A percentile compares a stretch with the other conserved stretches of the same genome.
phyloP scores from a whole-genome alignment of 495 filamentous ascomycete species.

The Penicillium soppii region DNA sequence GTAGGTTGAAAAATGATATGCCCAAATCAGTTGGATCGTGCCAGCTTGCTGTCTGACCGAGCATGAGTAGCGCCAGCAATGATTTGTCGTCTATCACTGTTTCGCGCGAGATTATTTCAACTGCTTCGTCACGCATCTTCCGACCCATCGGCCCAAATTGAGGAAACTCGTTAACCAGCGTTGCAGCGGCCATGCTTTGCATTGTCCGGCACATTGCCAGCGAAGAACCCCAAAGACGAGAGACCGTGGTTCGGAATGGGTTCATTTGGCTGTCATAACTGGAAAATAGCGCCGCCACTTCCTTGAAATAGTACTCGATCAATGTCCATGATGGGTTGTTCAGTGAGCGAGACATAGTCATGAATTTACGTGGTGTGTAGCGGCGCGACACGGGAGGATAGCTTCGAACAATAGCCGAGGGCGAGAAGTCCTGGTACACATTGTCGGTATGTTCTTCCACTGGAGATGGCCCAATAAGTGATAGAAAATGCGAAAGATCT shows the following conservation, averaged over 20 bases:
- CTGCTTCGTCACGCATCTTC: conserved; percentile 52
- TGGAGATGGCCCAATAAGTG: conserved; percentile 23
- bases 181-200: conserved; percentile 63
- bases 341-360: conserved; percentile 36
- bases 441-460: conserved; percentile 19
- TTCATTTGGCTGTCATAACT: conserved; percentile 60
- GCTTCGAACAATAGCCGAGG: conserved; percentile 39
- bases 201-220: conserved; percentile 58
- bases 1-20: conserved; percentile 47
- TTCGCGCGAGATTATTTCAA: conserved; percentile 48
- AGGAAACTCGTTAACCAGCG: conserved; percentile 55
- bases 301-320: conserved; percentile 61
- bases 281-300: conserved; percentile 56
- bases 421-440: conserved; percentile 35
- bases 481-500: conserved; percentile 34
- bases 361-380: conserved; percentile 24
- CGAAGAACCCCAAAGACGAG: conserved; percentile 55
- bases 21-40: conserved; percentile 55
- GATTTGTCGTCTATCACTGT: conserved; percentile 46
- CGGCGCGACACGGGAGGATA: conserved; percentile 30
- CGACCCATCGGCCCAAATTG: conserved; percentile 51
- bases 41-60: conserved; percentile 58
- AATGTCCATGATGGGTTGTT: conserved; percentile 54
- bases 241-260: conserved; percentile 56
- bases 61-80: conserved; percentile 52